phyloP scores from a whole-genome alignment of 2,329 filamentous ascomycete genomes.

The Ceratocystis harringtonii region DNA sequence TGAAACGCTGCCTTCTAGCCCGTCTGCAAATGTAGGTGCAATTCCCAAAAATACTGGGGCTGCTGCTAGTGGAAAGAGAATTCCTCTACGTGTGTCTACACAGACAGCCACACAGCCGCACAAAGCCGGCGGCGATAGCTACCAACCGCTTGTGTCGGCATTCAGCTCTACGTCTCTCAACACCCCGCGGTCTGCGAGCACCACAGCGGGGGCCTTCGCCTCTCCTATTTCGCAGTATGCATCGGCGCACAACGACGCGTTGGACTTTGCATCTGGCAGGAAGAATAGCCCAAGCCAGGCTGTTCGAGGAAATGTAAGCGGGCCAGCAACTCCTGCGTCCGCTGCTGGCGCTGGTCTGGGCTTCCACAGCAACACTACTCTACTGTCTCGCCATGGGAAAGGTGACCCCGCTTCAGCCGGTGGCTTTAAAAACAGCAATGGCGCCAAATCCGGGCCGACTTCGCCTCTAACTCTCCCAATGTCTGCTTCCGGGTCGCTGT shows the following conservation, averaged over 20 bases:
- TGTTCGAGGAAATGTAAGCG: not conserved
- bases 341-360: not conserved
- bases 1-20: not conserved
- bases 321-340: not conserved
- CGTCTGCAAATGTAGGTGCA: not conserved
- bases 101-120: not conserved
- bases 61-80: not conserved
- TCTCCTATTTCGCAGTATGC: not conserved
- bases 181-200: constrained; percentile 8
- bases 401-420: not conserved
- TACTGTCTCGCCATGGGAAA: constrained; percentile 1
- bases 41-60: not conserved
- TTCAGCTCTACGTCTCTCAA: constrained; percentile 10
- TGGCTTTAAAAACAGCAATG: not conserved
- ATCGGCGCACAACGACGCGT: not conserved
- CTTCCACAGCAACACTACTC: not conserved
- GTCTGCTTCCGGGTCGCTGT: not conserved
- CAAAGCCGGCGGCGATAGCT: constrained; percentile 1
- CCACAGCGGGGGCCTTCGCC: not conserved
- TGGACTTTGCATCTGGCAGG: not conserved
- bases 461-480: not conserved
- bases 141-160: constrained; percentile 8
- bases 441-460: not conserved
- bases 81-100: not conserved
- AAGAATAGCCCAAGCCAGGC: not conserved